These are phyloP conservation scores for Pezicula rhizophila DNA, from an alignment of 2,329 filamentous ascomycete genomes.

Conservation along the genomic window DNA sequence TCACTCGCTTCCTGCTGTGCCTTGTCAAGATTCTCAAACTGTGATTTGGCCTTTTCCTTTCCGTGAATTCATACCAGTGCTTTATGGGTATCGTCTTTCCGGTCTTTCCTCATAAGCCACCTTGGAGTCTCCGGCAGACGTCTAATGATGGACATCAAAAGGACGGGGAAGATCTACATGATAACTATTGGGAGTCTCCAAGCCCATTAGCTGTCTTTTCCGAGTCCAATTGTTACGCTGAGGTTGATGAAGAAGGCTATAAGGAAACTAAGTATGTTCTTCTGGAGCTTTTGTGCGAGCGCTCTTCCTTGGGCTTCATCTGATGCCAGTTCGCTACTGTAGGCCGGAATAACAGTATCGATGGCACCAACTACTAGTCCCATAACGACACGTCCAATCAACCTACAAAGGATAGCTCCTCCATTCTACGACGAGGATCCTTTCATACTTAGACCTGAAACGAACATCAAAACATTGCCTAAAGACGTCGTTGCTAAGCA, in stretches of 20 bases:
- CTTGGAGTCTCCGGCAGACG: constrained; percentile 51
- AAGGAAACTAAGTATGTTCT: constrained; percentile 56
- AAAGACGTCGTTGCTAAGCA: constrained; percentile 47
- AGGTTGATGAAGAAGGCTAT: constrained; percentile 57
- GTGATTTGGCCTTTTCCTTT: constrained; percentile 40
- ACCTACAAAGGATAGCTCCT: constrained; percentile 38
- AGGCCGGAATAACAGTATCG: constrained; percentile 54
- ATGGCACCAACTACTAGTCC: constrained; percentile 52
- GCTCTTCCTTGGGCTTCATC: constrained; percentile 51
- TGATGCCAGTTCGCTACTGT: constrained; percentile 49
- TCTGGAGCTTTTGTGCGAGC: constrained; percentile 57
- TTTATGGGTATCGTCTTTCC: constrained; percentile 42
- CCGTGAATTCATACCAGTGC: constrained; percentile 44
- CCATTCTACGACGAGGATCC: constrained; percentile 35
- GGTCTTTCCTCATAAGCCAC: constrained; percentile 48
- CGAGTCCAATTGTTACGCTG: constrained; percentile 43
- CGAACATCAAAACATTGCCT: constrained; percentile 55
- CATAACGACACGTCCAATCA: constrained; percentile 40
- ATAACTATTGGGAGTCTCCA: constrained; percentile 55
- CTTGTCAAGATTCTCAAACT: constrained; percentile 43
- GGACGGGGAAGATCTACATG: constrained; percentile 53
- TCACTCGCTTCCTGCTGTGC: constrained; percentile 43
- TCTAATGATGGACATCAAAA: constrained; percentile 46
- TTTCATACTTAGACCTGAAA: constrained; percentile 42
- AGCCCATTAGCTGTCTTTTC: constrained; percentile 53